These are phyloP conservation scores for Micromonas pusilla DNA, from an alignment of 139 green algal genomes.

Conservation along the genomic window DNA sequence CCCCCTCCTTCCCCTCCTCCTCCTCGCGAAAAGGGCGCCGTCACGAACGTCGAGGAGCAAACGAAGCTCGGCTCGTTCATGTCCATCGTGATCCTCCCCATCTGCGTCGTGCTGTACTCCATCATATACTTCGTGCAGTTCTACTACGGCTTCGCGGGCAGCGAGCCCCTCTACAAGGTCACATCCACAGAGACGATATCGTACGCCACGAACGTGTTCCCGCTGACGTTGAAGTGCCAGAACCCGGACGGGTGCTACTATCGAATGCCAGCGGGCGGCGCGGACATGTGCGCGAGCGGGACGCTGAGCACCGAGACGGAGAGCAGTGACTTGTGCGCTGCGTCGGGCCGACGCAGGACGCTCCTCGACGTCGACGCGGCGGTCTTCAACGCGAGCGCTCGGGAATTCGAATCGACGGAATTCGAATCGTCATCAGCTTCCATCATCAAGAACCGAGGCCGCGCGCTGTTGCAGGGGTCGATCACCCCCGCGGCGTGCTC, in stretches of 20 bases:
- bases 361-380: no score
- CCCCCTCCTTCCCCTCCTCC: no score
- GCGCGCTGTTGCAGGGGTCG: no score
- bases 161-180: neutral
- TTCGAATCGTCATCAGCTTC: neutral
- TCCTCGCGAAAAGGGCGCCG: no score
- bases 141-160: neutral
- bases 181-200: neutral
- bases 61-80: neutral
- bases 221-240: neutral
- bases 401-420: no score
- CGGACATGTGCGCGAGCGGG: neutral
- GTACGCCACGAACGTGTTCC: neutral
- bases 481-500: neutral
- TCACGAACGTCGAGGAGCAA: neutral
- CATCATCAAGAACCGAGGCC: no score
- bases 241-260: neutral
- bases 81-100: neutral
- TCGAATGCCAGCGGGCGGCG: neutral
- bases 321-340: neutral
- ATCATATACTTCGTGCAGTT: neutral
- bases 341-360: neutral
- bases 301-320: neutral
- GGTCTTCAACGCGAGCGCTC: neutral
- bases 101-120: neutral